Percentiles rank a stretch among this genome's conserved stretches.
Evolutionary conservation across 306 rosid species (phyloP).

Genomic region (Oxytropis ochrocephala): DNA sequence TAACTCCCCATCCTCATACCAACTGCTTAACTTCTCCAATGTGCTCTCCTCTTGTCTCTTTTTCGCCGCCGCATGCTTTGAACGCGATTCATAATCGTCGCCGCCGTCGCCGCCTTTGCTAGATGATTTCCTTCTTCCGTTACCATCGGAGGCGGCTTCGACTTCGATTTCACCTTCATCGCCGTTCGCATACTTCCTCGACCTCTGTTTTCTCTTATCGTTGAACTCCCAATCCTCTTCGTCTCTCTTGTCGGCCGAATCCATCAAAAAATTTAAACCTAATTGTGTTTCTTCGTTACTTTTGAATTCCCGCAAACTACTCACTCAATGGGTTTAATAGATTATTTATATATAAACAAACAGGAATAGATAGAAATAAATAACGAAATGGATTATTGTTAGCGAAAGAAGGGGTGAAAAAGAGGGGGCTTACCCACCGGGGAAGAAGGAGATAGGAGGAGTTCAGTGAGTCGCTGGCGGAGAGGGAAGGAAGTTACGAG

Average conservation of each 20-base stretch:
- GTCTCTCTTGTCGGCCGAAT: slow-evolving; percentile 40
- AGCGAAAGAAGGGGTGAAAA: background rate
- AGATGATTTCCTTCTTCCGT: slow-evolving; percentile 55
- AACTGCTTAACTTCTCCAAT: slow-evolving; percentile 84
- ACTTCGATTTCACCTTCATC: slow-evolving; percentile 50
- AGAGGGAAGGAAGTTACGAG: background rate
- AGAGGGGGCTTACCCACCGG: background rate
- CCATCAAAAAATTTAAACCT: slow-evolving; percentile 9
- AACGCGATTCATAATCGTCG: slow-evolving; percentile 62
- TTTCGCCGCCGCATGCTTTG: slow-evolving; percentile 63
- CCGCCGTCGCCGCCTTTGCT: slow-evolving; percentile 60
- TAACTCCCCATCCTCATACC: slow-evolving; percentile 88
- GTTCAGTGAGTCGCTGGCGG: background rate
- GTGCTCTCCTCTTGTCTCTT: slow-evolving; percentile 88
- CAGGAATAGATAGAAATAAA: background rate
- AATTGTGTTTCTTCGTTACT: background rate
- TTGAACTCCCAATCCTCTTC: slow-evolving; percentile 69
- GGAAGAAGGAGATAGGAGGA: slow-evolving; percentile 1
- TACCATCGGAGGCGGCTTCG: slow-evolving; percentile 47
- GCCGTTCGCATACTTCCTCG: slow-evolving; percentile 53
- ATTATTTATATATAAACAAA: background rate
- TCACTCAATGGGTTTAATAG: background rate
- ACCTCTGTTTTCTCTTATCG: slow-evolving; percentile 80
- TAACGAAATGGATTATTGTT: background rate
- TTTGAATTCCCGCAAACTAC: slow-evolving; percentile 8